phyloP scores from a whole-genome alignment of 768 basidiomycete species.

The Austroboletus eburneus region DNA sequence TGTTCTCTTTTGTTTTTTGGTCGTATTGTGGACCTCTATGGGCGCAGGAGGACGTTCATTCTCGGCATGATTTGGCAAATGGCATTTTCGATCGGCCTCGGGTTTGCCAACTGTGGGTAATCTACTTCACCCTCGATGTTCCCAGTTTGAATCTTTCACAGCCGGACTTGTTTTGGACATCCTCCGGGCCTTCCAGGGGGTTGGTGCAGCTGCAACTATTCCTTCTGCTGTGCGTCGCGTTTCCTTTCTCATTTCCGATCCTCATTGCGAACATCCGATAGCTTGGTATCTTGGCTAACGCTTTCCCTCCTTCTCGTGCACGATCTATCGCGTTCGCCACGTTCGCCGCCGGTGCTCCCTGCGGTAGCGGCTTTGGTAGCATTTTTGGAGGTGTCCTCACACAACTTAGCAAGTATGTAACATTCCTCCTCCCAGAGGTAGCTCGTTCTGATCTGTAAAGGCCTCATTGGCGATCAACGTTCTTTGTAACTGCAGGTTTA shows the following conservation, averaged over 20 bases:
- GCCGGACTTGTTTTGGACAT: slow-evolving; percentile 61
- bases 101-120: slow-evolving; percentile 51
- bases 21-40: slow-evolving; percentile 75
- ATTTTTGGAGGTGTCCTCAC: slow-evolving; percentile 71
- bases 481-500: slow-evolving; percentile 59
- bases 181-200: slow-evolving; percentile 73
- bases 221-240: slow-evolving; percentile 57
- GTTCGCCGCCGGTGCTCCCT: slow-evolving; percentile 80
- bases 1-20: slow-evolving; percentile 77
- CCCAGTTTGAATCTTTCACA: slow-evolving; percentile 16
- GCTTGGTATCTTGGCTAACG: slow-evolving; percentile 78
- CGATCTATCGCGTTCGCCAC: slow-evolving; percentile 78
- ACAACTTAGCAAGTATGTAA: slow-evolving; percentile 42
- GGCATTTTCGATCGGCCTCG: slow-evolving; percentile 59
- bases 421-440: not conserved
- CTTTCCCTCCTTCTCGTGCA: slow-evolving; percentile 64
- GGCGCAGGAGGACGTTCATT: slow-evolving; percentile 66
- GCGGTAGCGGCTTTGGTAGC: slow-evolving; percentile 71
- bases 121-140: not conserved
- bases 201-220: slow-evolving; percentile 73
- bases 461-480: slow-evolving; percentile 62
- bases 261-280: slow-evolving; percentile 27
- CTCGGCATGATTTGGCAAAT: slow-evolving; percentile 51
- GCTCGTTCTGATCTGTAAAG: slow-evolving; percentile 9
- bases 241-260: slow-evolving; percentile 1